Evolutionary conservation across 2,329 filamentous ascomycete genomes (phyloP), one percentile per base, ranked within the genome.

Genomic region (Onygenales sp.): DNA sequence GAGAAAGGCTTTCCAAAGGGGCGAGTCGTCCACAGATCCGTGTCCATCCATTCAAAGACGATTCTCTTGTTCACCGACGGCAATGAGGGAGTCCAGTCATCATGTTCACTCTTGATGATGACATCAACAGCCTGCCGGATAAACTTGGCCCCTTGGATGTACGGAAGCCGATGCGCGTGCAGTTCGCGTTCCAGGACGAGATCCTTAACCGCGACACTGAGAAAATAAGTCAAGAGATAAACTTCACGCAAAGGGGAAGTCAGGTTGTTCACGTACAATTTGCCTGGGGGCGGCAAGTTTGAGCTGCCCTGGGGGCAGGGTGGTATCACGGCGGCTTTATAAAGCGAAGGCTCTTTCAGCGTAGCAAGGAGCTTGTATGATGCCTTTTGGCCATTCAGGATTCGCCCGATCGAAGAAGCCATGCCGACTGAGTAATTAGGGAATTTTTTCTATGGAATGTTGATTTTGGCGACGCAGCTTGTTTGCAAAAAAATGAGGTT

Each of bases 1-100:
- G 51, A 34, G 49, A 57, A 57, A n/a, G 51, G 53, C 36, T 53
- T 54, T 21, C 54, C 51, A 34, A 53, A 55, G 3, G 53, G 53
- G 31, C 51, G 51, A 14, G 46, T 27, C 36, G 42, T 47, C 53
- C 56, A 57, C 27, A 57, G 14, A 48, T 55, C 55, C 9, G 51
- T 57, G 47, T 53, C 51, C 53, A 57, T 57, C 53, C 51, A 57
- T 27, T 53, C 53, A 10, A 57, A 37, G 13, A 53, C 55, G 13
- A 57, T 57, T 4, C 55, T 46, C 47, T 55, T 53, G n/a, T 46
- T 55, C 32, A 55, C 42, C 39, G 50, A 34, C 52, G 44, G 14
- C 17, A 34, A 37, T 36, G 55, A 53, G 4, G 53, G 37, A 27
- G 32, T 45, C 54, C 52, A 56, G 33, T 56, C 54, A 8, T 56